These are phyloP conservation scores for Melastoma malabathricum DNA, from an alignment of 345 rosid species.

Conservation along the genomic window DNA sequence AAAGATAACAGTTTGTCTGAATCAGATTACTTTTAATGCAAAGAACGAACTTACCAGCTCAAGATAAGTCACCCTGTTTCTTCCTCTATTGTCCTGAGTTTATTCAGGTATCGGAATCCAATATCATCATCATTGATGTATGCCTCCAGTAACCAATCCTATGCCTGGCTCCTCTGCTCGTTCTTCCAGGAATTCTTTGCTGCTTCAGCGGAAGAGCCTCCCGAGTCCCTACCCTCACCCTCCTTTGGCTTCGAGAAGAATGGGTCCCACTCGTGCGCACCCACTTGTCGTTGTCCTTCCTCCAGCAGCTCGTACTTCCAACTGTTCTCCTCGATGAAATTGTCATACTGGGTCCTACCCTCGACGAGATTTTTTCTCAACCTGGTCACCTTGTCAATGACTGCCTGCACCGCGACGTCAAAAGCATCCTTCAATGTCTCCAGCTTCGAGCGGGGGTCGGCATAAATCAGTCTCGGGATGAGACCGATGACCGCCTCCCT, in stretches of 20 bases:
- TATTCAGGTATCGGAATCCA: constrained; percentile 5
- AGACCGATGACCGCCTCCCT: constrained; percentile 35
- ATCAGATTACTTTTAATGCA: no score
- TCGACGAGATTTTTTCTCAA: constrained; percentile 27
- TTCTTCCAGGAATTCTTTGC: constrained; percentile 18
- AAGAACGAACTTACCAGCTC: no score
- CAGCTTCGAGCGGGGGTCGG: constrained; percentile 33
- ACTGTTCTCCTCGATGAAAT: constrained; percentile 14
- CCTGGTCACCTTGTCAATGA: constrained; percentile 35
- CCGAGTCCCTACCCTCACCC: constrained; percentile 9
- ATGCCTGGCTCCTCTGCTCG: constrained; percentile 12
- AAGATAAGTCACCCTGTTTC: background rate
- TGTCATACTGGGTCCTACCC: constrained; percentile 14
- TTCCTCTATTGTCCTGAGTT: constrained; percentile 1
- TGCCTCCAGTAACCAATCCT: background rate
- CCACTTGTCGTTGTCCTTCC: constrained; percentile 14
- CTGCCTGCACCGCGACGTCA: constrained; percentile 33
- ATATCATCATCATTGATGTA: background rate
- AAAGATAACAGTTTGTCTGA: no score
- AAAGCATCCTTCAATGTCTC: constrained; percentile 36
- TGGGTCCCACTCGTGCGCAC: constrained; percentile 15
- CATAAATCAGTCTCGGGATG: constrained; percentile 31
- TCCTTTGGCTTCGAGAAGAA: constrained; percentile 17
- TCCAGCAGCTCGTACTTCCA: constrained; percentile 15
- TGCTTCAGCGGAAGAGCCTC: constrained; percentile 14